Base-by-base conservation (phyloP, 768 basidiomycete genomes). In the Panaeolus papilionaceus region DNA sequence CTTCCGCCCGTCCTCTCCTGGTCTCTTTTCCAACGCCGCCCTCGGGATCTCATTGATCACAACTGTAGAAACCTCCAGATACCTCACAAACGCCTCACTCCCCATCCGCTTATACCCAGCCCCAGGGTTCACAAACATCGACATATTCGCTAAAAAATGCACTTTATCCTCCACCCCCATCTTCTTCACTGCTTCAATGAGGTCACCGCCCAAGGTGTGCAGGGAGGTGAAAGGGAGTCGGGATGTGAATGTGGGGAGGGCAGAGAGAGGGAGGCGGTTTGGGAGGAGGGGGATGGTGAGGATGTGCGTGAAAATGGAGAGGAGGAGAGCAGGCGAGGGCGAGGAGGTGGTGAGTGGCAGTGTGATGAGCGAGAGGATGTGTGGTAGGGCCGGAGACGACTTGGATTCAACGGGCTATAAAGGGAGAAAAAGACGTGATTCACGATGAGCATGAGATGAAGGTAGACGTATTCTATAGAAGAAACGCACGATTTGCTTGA, bases 241-340 rank as follows among this genome's bases (percentile, higher is more conserved):
- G 16, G 88, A 81, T 16, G 91, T 88, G 45, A 98, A 81, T 26
- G 84, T 78, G 3, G 88, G 87, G 40, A 97, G 84, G 23, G 87
- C 84, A 0, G 79, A 76, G 23, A 89, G 80, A 40, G 88, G 91
- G 58, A 92, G 80, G 8, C 88, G 91, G 76, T 93, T 91, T 0
- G 94, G 94, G 0, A 98, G 84, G 0, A 94, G 79, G 0, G 93
- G 92, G 51, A 96, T 81, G 1, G 90, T 85, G 66, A 97, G 81
- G 65, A 96, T 86, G 68, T 81, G 77, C 16, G 80, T 73, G 64
- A 92, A 70, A 37, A 75, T 68, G 68, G 71, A 6, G 76, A 33
- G 70, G 79, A 81, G 51, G 72, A 16, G 64, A 1, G 74, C 71
- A 1, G 73, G 70, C 49, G 70, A 40, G 0, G 69, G 51, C 33